Evolutionary conservation across 176 grass and related monocot genomes (phyloP), one percentile per base, ranked within the genome.

Genomic region (Guadua angustifolia): DNA sequence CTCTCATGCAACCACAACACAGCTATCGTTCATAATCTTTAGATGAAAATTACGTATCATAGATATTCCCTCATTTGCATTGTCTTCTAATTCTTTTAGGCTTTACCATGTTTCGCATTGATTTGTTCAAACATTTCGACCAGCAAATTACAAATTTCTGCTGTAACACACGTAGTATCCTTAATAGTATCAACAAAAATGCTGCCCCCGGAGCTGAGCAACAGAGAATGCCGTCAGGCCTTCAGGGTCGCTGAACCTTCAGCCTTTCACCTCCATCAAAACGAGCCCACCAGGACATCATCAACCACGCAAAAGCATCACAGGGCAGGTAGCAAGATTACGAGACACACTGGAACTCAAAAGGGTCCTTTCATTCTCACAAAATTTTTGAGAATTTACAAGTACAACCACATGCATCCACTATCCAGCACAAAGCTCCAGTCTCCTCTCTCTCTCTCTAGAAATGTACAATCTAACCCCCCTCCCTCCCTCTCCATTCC

Each of bases 371-470:
- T 87, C 85, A 94, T 88, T 94, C 88, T 80, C 86, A 89, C 92
- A 94, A 94, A 91, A 87, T 78, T 91, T 87, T 69, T 81, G 75
- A 83, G 84, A 94, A 89, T 94, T 91, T 91, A 91, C 92, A 94
- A 73, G 80, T 86, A 94, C 83, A 94, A 77, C 78, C 61, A 74
- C 50, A 89, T 85, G 87, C 51, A 86, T 84, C 46, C 88, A 78
- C 56, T 83, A 84, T 74, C 75, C 84, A 83, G 74, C 79, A 84
- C 69, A 88, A 63, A 53, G 44, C 71, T 40, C 69, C 33, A 56
- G 63, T 71, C 57, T 66, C 63, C 33, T 25, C 51, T 19, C 17
- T 51, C 14, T 55, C 13, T 67, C 83, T 88, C 92, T 88, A 86
- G 43, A 77, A 91, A 94, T 94, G 86, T 94, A 94, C 92, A 94